Evolutionary conservation across 225 moss, liverwort and hornwort species (phyloP).

Genomic region (Pseudoscleropodium purum): DNA sequence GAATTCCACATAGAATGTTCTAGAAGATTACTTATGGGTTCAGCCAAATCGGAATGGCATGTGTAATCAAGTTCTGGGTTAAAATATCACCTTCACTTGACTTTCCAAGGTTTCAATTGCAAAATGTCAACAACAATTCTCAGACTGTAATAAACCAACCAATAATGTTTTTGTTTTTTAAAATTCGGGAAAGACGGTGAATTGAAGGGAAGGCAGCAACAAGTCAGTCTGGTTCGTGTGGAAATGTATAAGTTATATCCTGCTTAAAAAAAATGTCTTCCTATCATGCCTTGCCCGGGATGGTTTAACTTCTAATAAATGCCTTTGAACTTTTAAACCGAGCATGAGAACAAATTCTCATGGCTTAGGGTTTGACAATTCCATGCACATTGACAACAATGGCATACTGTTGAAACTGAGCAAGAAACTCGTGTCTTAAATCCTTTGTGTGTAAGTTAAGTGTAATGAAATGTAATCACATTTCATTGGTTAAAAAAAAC

Average conservation of each 20-base stretch:
- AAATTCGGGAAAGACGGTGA: too few relatives aligned
- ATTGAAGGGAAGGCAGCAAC: too few relatives aligned
- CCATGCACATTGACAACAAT: neutral
- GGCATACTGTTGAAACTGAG: too few relatives aligned
- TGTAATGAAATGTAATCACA: too few relatives aligned
- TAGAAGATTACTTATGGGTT: accelerated
- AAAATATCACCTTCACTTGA: neutral
- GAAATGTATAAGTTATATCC: neutral
- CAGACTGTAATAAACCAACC: neutral
- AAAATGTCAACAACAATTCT: neutral
- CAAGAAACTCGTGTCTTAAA: neutral
- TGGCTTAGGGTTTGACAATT: neutral
- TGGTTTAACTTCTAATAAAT: neutral
- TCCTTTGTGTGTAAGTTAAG: too few relatives aligned
- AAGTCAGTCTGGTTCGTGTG: too few relatives aligned
- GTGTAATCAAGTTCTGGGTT: neutral
- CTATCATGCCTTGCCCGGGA: neutral
- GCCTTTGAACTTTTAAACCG: neutral
- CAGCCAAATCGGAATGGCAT: neutral
- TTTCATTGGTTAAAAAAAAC: too few relatives aligned
- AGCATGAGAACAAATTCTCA: neutral
- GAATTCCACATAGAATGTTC: too few relatives aligned
- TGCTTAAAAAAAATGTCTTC: neutral
- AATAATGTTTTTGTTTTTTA: neutral
- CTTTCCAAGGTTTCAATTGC: neutral